phyloP scores from a whole-genome alignment of 768 basidiomycete species.

The Hygrophorus pudorinus region DNA sequence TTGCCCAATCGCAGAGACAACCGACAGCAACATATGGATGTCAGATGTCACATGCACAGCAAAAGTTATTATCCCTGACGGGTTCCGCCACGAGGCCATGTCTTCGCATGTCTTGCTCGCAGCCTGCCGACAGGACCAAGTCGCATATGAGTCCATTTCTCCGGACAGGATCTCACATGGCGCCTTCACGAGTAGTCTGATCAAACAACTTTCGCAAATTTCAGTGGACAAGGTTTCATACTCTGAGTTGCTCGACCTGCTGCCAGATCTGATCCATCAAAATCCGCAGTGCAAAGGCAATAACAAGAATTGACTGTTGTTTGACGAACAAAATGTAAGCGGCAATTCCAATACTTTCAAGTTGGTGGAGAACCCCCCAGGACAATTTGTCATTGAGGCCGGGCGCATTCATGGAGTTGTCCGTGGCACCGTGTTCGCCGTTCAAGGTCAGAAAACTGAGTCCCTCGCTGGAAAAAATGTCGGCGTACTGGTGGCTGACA shows the following conservation, averaged over 20 bases:
- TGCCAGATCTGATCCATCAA: not conserved
- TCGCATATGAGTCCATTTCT: not conserved
- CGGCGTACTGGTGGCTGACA: slow-evolving; percentile 1
- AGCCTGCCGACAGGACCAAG: not conserved
- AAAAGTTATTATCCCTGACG: not conserved
- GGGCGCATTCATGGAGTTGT: slow-evolving; percentile 3
- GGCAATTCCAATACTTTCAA: not conserved
- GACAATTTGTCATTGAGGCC: not conserved
- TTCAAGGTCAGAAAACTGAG: not conserved
- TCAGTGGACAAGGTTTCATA: not conserved
- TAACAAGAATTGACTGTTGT: slow-evolving; percentile 2
- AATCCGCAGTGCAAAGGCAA: slow-evolving; percentile 5
- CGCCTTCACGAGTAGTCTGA: not conserved
- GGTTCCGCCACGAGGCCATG: slow-evolving; percentile 1
- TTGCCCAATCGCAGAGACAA: not conserved
- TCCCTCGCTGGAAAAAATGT: not conserved
- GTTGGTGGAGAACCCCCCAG: not conserved
- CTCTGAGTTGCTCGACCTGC: not conserved
- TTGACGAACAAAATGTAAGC: not conserved
- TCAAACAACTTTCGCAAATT: not conserved
- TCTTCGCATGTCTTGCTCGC: slow-evolving; percentile 1
- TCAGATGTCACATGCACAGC: not conserved
- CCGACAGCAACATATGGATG: not conserved
- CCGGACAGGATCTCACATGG: not conserved
- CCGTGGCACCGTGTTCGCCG: slow-evolving; percentile 2